These are phyloP conservation scores for Calendula officinalis DNA, from an alignment of 129 eudicot species.

Conservation along the genomic window DNA sequence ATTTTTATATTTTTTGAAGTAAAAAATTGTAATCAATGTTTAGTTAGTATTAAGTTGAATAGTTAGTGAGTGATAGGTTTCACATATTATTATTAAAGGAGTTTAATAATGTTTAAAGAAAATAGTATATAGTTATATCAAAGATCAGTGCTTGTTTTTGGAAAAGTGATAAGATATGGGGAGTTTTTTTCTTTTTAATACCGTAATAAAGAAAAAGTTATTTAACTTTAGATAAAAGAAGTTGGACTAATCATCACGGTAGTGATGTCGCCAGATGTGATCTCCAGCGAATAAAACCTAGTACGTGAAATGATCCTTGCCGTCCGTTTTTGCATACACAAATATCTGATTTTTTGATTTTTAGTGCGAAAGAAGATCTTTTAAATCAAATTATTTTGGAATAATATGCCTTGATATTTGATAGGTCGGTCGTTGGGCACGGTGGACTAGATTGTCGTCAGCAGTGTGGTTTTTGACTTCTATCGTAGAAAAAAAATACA, in stretches of 20 bases:
- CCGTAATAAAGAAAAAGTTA: not conserved
- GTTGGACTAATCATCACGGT: constrained; percentile 6
- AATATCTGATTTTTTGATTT: constrained; percentile 1
- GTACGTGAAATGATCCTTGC: not conserved
- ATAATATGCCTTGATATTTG: not conserved
- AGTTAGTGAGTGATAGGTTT: too few species aligned
- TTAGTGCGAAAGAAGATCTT: not conserved
- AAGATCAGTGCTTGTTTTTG: not conserved
- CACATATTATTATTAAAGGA: too few species aligned
- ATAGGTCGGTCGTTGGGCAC: not conserved
- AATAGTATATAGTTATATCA: not conserved
- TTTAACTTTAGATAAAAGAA: not conserved
- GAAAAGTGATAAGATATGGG: constrained; percentile 2
- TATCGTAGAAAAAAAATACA: too few species aligned
- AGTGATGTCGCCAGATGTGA: constrained; percentile 9
- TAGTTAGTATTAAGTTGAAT: too few species aligned
- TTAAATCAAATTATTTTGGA: not conserved
- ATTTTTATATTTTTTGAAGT: too few species aligned
- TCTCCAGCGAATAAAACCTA: constrained; percentile 11
- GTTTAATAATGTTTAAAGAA: too few species aligned
- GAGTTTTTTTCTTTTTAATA: not conserved
- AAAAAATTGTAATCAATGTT: too few species aligned
- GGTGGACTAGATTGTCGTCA: too few species aligned
- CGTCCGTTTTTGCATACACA: constrained; percentile 5
- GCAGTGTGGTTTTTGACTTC: too few species aligned